Base-by-base conservation (phyloP, 2,329 filamentous ascomycete species). In the Neobulgaria alba region DNA sequence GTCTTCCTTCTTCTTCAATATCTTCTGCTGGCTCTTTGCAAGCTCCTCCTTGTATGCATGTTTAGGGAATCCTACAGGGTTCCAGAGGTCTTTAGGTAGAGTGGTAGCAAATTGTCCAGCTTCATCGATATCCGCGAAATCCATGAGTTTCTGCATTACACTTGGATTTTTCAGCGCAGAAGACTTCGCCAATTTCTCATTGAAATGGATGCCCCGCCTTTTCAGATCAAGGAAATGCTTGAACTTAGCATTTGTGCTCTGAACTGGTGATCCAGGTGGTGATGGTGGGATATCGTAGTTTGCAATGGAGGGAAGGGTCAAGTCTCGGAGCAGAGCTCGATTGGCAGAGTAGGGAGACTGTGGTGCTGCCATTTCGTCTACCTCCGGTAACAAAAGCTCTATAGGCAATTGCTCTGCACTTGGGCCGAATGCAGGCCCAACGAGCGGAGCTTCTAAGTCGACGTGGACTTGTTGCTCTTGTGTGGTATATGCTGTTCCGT, bases 191-290 rank as follows among this genome's bases (percentile, higher is more conserved):
- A 92, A 67, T 46, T 82, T 79, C 52, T 77, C 69, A 59, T 92
- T 89, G 68, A 90, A 90, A 62, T 92, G 85, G 12, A 79, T 69
- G 3, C 80, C 80, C 48, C 81, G 76, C 55, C 76, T 78, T 64
- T 92, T 92, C n/a, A 90, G 70, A 33, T 76, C 69, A 0, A 90
- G 72, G 50, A 92, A 90, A 44, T 78, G 76, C 47, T 77, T 72
- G 52, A 90, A 82, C 53, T 86, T 88, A 50, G 73, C 71, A 37
- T 73, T 79, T 10, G 78, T 63, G 61, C 31, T 63, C 51, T 23
- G 66, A 0, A 67, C 63, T 9, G 75, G 75, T 2, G 75, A 74
- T 17, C 75, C 75, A 1, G 81, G 79, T 1, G 85, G 85, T 3
- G 84, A 87, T 8, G 75, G 69, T 0, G 85, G 85, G 46, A 92